Base-by-base conservation (phyloP, 768 basidiomycete genomes). In the Russula compacta region DNA sequence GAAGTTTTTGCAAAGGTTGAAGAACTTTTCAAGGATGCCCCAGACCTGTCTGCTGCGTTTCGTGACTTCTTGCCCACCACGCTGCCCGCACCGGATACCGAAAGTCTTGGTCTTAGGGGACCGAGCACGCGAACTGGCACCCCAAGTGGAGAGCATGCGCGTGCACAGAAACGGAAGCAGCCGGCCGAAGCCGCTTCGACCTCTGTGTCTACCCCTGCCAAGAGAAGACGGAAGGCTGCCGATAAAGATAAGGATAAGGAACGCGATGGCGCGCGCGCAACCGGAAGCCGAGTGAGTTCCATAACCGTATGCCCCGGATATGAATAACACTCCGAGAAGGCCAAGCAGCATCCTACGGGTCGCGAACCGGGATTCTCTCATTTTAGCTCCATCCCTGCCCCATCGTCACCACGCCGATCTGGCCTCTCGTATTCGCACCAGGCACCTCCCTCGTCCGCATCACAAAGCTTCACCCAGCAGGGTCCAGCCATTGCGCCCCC, bases 1-100 rank as follows among this genome's bases (percentile, higher is more conserved):
- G 86, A 88, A 64, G 84, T 90, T 1, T 82, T 85, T 6, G 78
- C 77, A 33, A 83, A 84, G 66, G 86, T 91, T 42, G 82, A 83
- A 19, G 74, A 75, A 49, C 73, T 91, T 11, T 89, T 92, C 75
- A 84, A 85, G 62, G 85, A 90, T 66, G 84, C 83, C 9, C 85
- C 86, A 0, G 89, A 91, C 70, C 71, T 92, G 40, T 79, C 85
- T 43, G 78, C 81, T 50, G 87, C 88, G 63, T 90, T 92, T 66
- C 78, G 82, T 33, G 78, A 86, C 56, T 91, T 91, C 71, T 81
- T 91, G 77, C 86, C 87, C 0, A 84, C 70, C 32, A 52, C 58
- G n/a, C 38, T 59, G 14, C 24, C 33, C 4, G 43, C 33, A 1
- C 59, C 52, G 11, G 63, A 57, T 33, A 15, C 11, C 17, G 62